Percentiles rank a stretch among this genome's conserved stretches.
Evolutionary conservation across 805 yeast species (phyloP).

Genomic region (Maudiozyma saulgeensis): DNA sequence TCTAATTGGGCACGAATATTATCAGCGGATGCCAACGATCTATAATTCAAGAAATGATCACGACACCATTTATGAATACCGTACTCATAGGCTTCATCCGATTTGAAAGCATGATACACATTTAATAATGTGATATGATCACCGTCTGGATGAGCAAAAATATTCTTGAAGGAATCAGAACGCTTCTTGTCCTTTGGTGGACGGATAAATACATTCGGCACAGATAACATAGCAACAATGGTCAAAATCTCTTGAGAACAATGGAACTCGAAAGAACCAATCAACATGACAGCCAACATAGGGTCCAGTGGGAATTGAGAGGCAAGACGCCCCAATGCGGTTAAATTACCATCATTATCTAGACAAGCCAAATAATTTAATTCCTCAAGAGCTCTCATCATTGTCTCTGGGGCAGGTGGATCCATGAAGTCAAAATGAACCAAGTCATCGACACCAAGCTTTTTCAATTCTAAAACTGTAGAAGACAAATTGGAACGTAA

Average conservation of each 20-base stretch:
- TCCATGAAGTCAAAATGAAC: slow-evolving; percentile 98
- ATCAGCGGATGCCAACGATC: slow-evolving; percentile 80
- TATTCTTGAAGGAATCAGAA: slow-evolving; percentile 83
- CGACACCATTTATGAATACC: slow-evolving; percentile 83
- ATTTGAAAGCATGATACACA: slow-evolving; percentile 74
- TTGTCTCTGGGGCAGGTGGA: slow-evolving; percentile 98
- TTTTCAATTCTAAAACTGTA: slow-evolving; percentile 86
- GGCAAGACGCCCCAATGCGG: slow-evolving; percentile 81
- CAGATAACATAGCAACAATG: slow-evolving; percentile 82
- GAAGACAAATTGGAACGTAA: slow-evolving; percentile 82
- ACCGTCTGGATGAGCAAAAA: slow-evolving; percentile 88
- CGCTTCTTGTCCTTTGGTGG: slow-evolving; percentile 80
- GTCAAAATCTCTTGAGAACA: slow-evolving; percentile 86
- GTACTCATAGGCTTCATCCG: slow-evolving; percentile 58
- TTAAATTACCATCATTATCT: slow-evolving; percentile 84
- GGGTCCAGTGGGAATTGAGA: slow-evolving; percentile 95
- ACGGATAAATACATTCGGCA: slow-evolving; percentile 89
- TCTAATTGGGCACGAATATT: slow-evolving; percentile 77
- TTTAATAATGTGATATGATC: slow-evolving; percentile 88
- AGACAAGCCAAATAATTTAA: slow-evolving; percentile 82
- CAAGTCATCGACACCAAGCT: slow-evolving; percentile 88
- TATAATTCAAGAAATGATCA: slow-evolving; percentile 72
- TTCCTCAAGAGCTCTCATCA: slow-evolving; percentile 98
- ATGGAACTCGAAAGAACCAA: slow-evolving; percentile 73
- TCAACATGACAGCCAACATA: slow-evolving; percentile 84